phyloP scores from a whole-genome alignment of 1,284 basidiomycete genomes.

The Wolfiporia cocos region DNA sequence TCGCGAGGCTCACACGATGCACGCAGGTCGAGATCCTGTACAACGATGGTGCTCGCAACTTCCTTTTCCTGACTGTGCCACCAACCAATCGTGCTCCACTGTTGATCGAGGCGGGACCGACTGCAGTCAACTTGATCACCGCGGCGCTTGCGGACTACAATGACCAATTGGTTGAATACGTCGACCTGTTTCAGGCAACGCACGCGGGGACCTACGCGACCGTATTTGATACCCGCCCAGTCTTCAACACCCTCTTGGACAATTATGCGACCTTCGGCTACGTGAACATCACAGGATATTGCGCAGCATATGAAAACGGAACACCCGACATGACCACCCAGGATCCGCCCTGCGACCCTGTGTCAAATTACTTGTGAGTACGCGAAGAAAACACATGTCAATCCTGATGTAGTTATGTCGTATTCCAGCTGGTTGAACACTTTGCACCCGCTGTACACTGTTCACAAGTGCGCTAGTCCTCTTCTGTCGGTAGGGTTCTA shows the following conservation, averaged over 20 bases:
- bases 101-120: slow-evolving; percentile 41
- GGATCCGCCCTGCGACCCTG: slow-evolving; percentile 49
- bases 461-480: slow-evolving; percentile 19
- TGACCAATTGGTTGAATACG: slow-evolving; percentile 33
- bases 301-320: slow-evolving; percentile 53
- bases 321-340: slow-evolving; percentile 45
- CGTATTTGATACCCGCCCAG: slow-evolving; percentile 49
- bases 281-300: slow-evolving; percentile 53
- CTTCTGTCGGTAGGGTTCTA: not conserved
- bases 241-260: slow-evolving; percentile 54
- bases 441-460: slow-evolving; percentile 24
- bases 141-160: slow-evolving; percentile 47
- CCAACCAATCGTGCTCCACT: slow-evolving; percentile 56
- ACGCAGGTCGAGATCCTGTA: slow-evolving; percentile 49
- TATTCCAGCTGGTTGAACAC: slow-evolving; percentile 22
- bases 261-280: slow-evolving; percentile 46
- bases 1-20: slow-evolving; percentile 3
- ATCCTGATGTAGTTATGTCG: not conserved
- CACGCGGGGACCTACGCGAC: slow-evolving; percentile 36
- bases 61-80: slow-evolving; percentile 64
- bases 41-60: slow-evolving; percentile 48
- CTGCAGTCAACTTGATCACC: slow-evolving; percentile 31
- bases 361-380: slow-evolving; percentile 57
- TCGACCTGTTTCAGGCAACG: slow-evolving; percentile 33
- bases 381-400: not conserved